Percentiles rank a stretch among this genome's conserved stretches.
Evolutionary conservation across 2,329 filamentous ascomycete species (phyloP).

Genomic region (Aureobasidium sp.): DNA sequence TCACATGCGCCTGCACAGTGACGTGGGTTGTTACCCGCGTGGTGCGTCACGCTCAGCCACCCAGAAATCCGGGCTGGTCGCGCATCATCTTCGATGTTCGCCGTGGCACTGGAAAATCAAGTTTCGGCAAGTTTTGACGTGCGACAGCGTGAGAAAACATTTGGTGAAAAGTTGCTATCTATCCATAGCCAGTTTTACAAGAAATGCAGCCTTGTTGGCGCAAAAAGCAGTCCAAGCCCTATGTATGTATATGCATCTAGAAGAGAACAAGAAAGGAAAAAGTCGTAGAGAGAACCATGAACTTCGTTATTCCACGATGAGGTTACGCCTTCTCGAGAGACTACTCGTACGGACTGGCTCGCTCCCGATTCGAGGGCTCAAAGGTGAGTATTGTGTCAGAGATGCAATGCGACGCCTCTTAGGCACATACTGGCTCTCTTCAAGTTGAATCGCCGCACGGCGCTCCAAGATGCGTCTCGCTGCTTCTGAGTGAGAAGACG

Average conservation of each 20-base stretch:
- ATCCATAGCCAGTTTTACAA: neutral
- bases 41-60: constrained; percentile 17
- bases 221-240: neutral
- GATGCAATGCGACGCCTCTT: constrained; percentile 17
- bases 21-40: constrained; percentile 16
- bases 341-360: constrained; percentile 16
- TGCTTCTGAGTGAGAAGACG: neutral
- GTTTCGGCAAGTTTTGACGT: neutral
- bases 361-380: constrained; percentile 17
- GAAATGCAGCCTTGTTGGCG: neutral
- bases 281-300: constrained; percentile 6
- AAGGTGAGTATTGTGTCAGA: constrained; percentile 14
- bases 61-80: constrained; percentile 2
- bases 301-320: constrained; percentile 19
- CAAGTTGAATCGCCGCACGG: constrained; percentile 2
- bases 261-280: constrained; percentile 5
- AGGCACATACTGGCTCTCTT: constrained; percentile 12
- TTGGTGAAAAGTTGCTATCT: neutral
- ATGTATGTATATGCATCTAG: constrained; percentile 15
- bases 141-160: neutral
- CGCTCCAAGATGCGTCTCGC: constrained; percentile 11
- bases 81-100: neutral
- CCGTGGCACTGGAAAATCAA: neutral
- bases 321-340: constrained; percentile 18
- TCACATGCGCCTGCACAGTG: constrained; percentile 23